Conservation (phyloP, 163 green algal species). For the Coccomyxa subellipsoidea region DNA sequence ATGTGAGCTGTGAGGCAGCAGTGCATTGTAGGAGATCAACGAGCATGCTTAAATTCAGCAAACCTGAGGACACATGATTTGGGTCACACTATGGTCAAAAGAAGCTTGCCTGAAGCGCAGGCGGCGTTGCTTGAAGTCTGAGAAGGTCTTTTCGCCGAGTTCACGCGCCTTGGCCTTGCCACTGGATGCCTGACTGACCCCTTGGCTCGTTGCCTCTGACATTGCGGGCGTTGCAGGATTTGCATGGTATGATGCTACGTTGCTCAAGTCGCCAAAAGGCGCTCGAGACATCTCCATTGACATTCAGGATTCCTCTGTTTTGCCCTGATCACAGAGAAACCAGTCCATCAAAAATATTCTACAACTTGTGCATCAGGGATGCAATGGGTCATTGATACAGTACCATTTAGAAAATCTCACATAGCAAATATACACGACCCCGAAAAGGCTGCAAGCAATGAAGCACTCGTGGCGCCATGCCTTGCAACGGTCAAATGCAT, state of each 20-base stretch:
- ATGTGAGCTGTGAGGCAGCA: too few species aligned
- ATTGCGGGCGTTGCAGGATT: neutral
- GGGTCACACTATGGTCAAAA: too few species aligned
- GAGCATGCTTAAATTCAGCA: too few species aligned
- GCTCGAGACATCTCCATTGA: neutral
- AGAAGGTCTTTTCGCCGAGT: neutral
- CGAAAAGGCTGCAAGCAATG: neutral
- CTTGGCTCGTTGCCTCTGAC: neutral
- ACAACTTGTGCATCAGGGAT: too few species aligned
- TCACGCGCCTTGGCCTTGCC: neutral
- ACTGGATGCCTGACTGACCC: neutral
- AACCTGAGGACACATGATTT: too few species aligned
- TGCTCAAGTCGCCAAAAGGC: neutral
- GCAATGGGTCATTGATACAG: too few species aligned
- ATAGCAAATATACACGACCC: too few species aligned
- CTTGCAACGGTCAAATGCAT: neutral
- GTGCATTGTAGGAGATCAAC: too few species aligned
- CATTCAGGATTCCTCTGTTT: neutral
- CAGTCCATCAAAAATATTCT: neutral
- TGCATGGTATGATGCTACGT: neutral
- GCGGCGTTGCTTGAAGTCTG: slow-evolving; percentile 1
- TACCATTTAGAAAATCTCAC: too few species aligned
- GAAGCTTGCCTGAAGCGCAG: neutral
- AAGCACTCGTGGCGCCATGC: neutral
- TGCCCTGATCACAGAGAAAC: neutral